A percentile compares a stretch with the other conserved stretches of the same genome.
Conservation (phyloP, 2,329 filamentous ascomycete genomes). For the Ophiocordyceps camponoti-floridani region DNA sequence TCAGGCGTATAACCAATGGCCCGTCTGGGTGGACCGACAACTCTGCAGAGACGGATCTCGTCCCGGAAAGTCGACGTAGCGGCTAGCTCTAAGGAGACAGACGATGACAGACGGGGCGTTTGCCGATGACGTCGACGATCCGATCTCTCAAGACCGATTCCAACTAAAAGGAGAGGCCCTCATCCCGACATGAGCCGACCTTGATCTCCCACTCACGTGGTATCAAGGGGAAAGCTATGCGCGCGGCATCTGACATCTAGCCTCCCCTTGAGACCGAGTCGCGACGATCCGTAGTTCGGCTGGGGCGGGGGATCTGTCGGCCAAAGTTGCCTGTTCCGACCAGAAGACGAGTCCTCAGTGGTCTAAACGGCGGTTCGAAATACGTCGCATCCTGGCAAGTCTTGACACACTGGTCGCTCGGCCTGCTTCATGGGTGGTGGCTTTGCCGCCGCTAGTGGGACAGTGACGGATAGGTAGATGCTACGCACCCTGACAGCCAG, state of each 20-base stretch:
- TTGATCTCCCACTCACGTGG: neutral
- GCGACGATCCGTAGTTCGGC: neutral
- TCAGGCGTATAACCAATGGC: conserved; percentile 30
- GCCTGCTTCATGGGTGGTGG: neutral
- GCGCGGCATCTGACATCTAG: neutral
- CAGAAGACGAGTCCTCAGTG: neutral
- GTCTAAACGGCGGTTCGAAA: neutral
- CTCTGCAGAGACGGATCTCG: conserved; percentile 21
- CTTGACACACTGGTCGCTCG: neutral
- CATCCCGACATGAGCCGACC: neutral
- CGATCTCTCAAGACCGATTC: neutral
- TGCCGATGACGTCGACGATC: neutral
- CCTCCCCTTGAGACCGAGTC: neutral
- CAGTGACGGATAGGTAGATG: neutral
- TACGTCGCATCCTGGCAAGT: neutral
- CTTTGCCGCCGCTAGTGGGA: neutral
- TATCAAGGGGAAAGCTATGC: neutral
- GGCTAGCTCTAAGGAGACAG: neutral
- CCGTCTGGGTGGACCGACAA: conserved; percentile 34
- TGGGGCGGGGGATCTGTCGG: neutral
- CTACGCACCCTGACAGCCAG: neutral
- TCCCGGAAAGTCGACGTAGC: conserved; percentile 19
- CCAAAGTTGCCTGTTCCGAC: neutral
- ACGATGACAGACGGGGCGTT: too few relatives aligned
- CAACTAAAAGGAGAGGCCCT: neutral